Base-by-base conservation (phyloP, 2,329 filamentous ascomycete species). In the Scedosporium boydii region DNA sequence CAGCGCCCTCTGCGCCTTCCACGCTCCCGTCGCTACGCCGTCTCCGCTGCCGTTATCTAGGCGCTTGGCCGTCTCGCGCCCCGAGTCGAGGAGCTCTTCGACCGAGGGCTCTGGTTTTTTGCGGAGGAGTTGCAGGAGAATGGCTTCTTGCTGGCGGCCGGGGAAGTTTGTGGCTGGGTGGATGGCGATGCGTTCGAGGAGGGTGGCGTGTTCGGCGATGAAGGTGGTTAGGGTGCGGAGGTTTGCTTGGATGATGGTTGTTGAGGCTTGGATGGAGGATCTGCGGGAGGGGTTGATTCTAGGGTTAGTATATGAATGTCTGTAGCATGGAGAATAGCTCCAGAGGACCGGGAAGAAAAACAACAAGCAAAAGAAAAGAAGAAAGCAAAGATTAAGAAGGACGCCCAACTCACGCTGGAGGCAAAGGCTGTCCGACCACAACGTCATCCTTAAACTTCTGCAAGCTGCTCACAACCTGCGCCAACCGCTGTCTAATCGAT, bases 71-170 rank as follows among this genome's bases (percentile, higher is more conserved):
- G 77, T 76, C 63, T 78, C 78, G 42, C 83, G 82, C 1, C 86
- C 88, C 60, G 85, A 77, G 23, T 85, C 82, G 27, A 93, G 86
- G 76, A 88, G 87, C 63, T 87, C 85, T 70, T 93, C 89, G 18
- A 92, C 86, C 26, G 84, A 81, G 0, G 90, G 90, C 67, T 95
- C 91, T 58, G 92, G 81, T 72, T 95, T 95, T 75, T 95, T 96
- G 46, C 91, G 87, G 38, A 96, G 78, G 2, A 96, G 79, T 68
- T 88, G 84, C 27, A 83, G 80, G 1, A 93, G 80, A 3, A 90
- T 79, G 58, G 73, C 76, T 72, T 89, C 85, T 64, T 90, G 86
- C 4, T 82, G 87, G 67, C 82, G 87, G 44, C 85, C 88, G 4
- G 85, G 91, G 74, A 84, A 95, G 72, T 87, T 86, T 2, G 90